A percentile compares a stretch with the other conserved stretches of the same genome.
Evolutionary conservation across 1,139 yeast species (phyloP).

Genomic region (Meyerozyma sp.): DNA sequence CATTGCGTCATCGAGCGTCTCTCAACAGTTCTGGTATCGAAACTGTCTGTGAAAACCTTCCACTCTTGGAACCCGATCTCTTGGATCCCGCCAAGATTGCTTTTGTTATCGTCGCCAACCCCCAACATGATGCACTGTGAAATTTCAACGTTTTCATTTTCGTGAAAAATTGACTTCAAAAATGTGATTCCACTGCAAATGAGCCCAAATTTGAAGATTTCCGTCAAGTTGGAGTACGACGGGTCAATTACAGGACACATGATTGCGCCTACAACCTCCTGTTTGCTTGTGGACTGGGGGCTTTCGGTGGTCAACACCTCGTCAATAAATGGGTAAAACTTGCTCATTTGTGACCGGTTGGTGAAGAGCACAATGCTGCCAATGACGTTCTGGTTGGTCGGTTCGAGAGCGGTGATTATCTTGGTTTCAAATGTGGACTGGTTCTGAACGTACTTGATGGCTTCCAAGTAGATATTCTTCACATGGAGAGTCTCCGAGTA

Average conservation of each 20-base stretch:
- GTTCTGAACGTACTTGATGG: constrained; percentile 13
- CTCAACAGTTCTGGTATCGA: constrained; percentile 14
- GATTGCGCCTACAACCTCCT: constrained; percentile 44
- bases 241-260: constrained; percentile 55
- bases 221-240: constrained; percentile 48
- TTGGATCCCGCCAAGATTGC: constrained; percentile 26
- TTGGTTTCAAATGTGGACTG: constrained; percentile 28
- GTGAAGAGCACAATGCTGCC: constrained; percentile 55
- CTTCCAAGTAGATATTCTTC: constrained; percentile 16
- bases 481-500: constrained; percentile 12
- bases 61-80: constrained; percentile 42
- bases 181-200: constrained; percentile 57
- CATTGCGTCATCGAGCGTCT: neutral
- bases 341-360: constrained; percentile 40
- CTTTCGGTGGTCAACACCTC: constrained; percentile 9
- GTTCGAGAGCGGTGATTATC: constrained; percentile 54
- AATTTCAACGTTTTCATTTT: constrained; percentile 18
- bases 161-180: constrained; percentile 34
- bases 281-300: constrained; percentile 3
- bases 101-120: constrained; percentile 31
- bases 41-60: constrained; percentile 35
- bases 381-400: constrained; percentile 47
- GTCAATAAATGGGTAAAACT: constrained; percentile 49
- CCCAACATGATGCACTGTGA: constrained; percentile 36
- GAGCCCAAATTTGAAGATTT: constrained; percentile 52